Conservation (phyloP, 345 rosid genomes). For the Trapa bicornis region DNA sequence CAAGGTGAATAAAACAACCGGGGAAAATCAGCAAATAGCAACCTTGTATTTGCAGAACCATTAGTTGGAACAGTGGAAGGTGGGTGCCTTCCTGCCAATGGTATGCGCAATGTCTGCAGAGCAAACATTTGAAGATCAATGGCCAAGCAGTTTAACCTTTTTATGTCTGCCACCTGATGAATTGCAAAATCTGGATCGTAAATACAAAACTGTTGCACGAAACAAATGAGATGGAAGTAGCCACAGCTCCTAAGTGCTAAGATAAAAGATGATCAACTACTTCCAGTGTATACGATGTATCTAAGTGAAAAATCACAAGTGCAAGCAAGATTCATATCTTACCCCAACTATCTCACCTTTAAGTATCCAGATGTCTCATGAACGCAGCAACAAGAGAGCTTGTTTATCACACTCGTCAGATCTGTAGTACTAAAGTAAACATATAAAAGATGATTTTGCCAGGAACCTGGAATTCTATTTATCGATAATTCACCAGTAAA, state of each 20-base stretch:
- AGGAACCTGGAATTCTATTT: too few relatives aligned
- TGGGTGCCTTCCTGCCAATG: slow-evolving; percentile 53
- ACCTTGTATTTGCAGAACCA: slow-evolving; percentile 25
- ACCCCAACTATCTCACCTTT: neutral
- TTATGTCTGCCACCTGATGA: slow-evolving; percentile 46
- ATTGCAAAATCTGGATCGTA: slow-evolving; percentile 4
- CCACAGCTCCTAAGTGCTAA: neutral
- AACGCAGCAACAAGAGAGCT: neutral
- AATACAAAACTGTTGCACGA: neutral
- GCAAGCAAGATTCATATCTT: neutral
- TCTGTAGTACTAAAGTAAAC: neutral
- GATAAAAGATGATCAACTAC: neutral
- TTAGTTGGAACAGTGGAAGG: slow-evolving; percentile 30
- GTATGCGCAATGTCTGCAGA: slow-evolving; percentile 38
- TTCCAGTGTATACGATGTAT: neutral
- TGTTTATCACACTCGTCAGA: neutral
- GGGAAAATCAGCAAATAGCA: neutral
- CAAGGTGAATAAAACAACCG: neutral
- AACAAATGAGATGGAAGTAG: neutral
- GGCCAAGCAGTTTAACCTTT: slow-evolving; percentile 44
- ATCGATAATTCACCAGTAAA: too few relatives aligned
- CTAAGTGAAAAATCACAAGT: neutral
- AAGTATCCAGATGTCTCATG: neutral
- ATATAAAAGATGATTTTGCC: too few relatives aligned
- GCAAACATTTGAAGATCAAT: slow-evolving; percentile 74